Percentiles rank a stretch among this genome's conserved stretches.
These are phyloP conservation scores for Sugiyamaella neomexicana DNA, from an alignment of 1,139 yeast genomes.

Conservation along the genomic window DNA sequence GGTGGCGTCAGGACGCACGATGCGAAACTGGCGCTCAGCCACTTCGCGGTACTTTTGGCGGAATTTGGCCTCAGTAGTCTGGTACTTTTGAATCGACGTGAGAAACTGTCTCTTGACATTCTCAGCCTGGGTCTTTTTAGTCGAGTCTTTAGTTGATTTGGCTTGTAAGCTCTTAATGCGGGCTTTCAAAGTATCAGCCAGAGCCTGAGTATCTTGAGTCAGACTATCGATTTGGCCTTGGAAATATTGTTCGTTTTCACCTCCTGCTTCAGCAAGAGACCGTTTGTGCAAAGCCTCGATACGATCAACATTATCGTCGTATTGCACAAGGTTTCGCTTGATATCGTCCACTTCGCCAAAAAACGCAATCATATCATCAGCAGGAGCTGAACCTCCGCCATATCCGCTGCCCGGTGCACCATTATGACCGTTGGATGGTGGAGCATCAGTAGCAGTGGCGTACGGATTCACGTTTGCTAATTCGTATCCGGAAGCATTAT, in stretches of 20 bases:
- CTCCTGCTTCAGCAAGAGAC: conserved; percentile 77
- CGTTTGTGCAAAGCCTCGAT: conserved; percentile 81
- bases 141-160: conserved; percentile 64
- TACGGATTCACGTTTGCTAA: conserved; percentile 30
- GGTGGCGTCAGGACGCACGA: conserved; percentile 91
- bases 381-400: conserved; percentile 21
- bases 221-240: conserved; percentile 77
- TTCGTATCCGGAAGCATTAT: conserved; percentile 25
- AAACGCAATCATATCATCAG: conserved; percentile 67
- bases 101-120: conserved; percentile 83
- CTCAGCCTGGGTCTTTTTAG: conserved; percentile 89
- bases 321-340: conserved; percentile 77
- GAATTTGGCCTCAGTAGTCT: conserved; percentile 83
- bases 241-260: conserved; percentile 67
- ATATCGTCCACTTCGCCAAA: conserved; percentile 83
- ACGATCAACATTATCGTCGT: conserved; percentile 72
- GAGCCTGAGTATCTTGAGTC: conserved; percentile 73
- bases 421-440: neutral
- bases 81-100: conserved; percentile 81
- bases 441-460: conserved; percentile 17
- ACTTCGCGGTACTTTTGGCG: conserved; percentile 81
- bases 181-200: conserved; percentile 71
- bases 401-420: conserved; percentile 6
- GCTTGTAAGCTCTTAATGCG: conserved; percentile 78
- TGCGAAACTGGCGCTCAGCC: conserved; percentile 89